Evolutionary conservation across 495 filamentous ascomycete genomes (phyloP), one percentile per base, ranked within the genome.

Genomic region (Penicillium samsonianum): DNA sequence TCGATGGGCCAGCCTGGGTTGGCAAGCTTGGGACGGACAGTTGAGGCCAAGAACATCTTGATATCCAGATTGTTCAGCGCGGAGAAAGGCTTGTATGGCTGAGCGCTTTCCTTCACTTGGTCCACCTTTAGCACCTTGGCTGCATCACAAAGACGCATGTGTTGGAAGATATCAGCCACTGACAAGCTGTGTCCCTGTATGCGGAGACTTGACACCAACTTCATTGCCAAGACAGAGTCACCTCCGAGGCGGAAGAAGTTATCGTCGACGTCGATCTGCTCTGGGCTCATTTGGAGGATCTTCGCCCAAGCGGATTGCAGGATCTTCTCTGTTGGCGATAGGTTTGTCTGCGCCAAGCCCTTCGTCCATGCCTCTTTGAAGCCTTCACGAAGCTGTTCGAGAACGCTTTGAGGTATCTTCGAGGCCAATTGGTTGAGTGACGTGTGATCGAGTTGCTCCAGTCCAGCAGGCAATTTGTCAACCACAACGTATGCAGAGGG

Each of bases 171-270:
- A 42, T 74, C 70, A 1, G 77, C 73, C 11, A 78, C 74, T 1
- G 66, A 66, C 49, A 80, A 44, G 4, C 31, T 50, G 44, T 78
- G 68, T 5, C 73, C 73, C 26, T 72, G 59, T 1, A 50, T 53
- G 19, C 73, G 72, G 17, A 76, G 64, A 11, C 58, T 63, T 1
- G 77, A 73, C 0, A 75, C 74, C 8, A 80, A 48, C 33, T 75
- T 77, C 74, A 80, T 80, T 1, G 78, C 78, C 6, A 73, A 49
- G 9, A 80, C 65, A 11, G 78, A 80, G 55, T 79, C 73, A 30
- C 78, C 78, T 30, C 78, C 78, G 0, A 77, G 68, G 2, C 72
- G 69, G 68, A 80, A 76, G 61, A 80, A 80, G 60, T 75, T 75
- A 53, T 79, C 75, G 11, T 76, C 71, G 0, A 72, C 56, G 11